A percentile compares a stretch with the other conserved stretches of the same genome.
phyloP scores from a whole-genome alignment of 31 red algal species.

The Odonthalia washingtoniensis region DNA sequence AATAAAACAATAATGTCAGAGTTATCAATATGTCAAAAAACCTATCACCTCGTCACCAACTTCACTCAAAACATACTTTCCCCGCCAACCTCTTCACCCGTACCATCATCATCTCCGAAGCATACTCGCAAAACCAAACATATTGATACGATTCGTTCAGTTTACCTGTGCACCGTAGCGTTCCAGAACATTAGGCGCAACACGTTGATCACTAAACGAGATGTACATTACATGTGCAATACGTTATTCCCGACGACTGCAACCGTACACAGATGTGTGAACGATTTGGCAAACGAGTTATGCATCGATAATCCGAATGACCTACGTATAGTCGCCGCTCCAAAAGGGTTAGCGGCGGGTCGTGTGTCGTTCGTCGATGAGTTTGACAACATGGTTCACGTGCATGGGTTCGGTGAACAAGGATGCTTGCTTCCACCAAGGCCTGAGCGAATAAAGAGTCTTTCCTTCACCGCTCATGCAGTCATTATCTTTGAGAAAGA shows the following conservation, averaged over 20 bases:
- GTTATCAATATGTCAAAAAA: too few relatives aligned
- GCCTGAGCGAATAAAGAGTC: constrained; percentile 55
- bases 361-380: constrained; percentile 54
- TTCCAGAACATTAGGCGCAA: neutral
- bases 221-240: constrained; percentile 63
- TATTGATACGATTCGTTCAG: too few relatives aligned
- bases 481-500: constrained; percentile 71
- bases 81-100: too few relatives aligned
- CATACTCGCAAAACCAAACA: too few relatives aligned
- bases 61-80: too few relatives aligned
- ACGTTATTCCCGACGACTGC: constrained; percentile 51
- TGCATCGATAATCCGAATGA: constrained; percentile 46
- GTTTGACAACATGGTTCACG: constrained; percentile 48
- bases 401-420: constrained; percentile 42
- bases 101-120: too few relatives aligned
- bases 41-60: too few relatives aligned
- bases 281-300: constrained; percentile 17
- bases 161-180: constrained; percentile 26
- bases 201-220: constrained; percentile 67
- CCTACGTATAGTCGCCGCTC: constrained; percentile 65
- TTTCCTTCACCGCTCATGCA: constrained; percentile 31
- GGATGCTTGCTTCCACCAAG: constrained; percentile 62
- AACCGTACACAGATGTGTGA: constrained; percentile 51
- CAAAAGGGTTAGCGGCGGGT: constrained; percentile 69
- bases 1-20: too few relatives aligned